phyloP scores from a whole-genome alignment of 306 rosid genomes.

The Prunus davidiana region DNA sequence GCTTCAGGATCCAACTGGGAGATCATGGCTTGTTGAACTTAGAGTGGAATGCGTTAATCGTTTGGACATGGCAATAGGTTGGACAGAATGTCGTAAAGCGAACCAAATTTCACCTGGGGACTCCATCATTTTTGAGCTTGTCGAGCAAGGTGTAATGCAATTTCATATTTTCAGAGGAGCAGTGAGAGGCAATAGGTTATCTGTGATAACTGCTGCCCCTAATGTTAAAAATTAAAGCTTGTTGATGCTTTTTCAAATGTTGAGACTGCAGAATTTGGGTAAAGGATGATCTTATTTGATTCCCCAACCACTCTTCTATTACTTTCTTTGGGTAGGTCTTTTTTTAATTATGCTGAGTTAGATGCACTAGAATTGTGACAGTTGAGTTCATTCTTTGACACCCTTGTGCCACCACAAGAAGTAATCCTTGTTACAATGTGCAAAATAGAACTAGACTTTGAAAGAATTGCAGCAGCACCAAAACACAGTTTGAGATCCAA shows the following conservation, averaged over 20 bases:
- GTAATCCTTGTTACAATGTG: too few species aligned
- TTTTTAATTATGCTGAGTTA: too few species aligned
- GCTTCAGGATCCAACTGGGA: constrained; percentile 4
- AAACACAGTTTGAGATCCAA: too few species aligned
- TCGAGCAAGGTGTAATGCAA: neutral
- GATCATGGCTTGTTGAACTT: constrained; percentile 4
- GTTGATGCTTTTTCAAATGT: neutral
- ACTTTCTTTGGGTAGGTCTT: too few species aligned
- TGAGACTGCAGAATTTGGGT: neutral
- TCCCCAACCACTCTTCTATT: too few species aligned
- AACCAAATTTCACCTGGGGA: constrained; percentile 3
- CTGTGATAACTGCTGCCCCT: neutral
- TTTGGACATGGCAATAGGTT: neutral
- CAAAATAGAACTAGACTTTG: too few species aligned
- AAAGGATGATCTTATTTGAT: neutral
- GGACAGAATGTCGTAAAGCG: neutral
- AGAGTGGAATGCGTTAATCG: neutral
- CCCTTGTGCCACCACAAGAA: too few species aligned
- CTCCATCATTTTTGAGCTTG: constrained; percentile 8
- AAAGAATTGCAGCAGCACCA: too few species aligned
- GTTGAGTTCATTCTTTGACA: too few species aligned
- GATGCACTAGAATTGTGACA: too few species aligned
- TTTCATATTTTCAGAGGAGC: neutral
- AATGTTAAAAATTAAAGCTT: neutral
- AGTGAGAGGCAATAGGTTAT: neutral